Conservation (phyloP, 179 eudicot genomes). For the Amaranthus tricolor region DNA sequence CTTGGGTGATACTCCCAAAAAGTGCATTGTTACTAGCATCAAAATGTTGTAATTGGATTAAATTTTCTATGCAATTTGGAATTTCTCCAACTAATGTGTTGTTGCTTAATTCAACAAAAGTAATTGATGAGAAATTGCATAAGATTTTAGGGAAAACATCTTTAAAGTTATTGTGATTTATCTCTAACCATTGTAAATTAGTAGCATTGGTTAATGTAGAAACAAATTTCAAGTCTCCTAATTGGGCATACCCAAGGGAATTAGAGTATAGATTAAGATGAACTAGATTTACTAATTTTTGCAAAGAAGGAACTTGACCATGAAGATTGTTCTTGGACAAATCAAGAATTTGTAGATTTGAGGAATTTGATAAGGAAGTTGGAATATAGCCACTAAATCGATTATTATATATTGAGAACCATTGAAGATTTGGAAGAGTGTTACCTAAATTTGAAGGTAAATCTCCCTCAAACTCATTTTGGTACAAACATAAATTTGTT, state of each 20-base stretch:
- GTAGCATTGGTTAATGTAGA: constrained; percentile 26
- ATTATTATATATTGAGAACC: constrained; percentile 9
- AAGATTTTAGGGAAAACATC: constrained; percentile 16
- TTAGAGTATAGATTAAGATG: constrained; percentile 3
- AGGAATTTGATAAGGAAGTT: constrained; percentile 20
- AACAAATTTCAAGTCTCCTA: constrained; percentile 19
- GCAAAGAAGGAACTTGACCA: neutral
- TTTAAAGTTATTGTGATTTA: constrained; percentile 13
- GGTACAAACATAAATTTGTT: neutral
- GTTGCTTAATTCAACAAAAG: neutral
- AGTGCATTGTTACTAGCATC: constrained; percentile 8
- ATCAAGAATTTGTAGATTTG: constrained; percentile 21
- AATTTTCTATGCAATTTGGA: constrained; percentile 14
- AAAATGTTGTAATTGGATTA: constrained; percentile 9
- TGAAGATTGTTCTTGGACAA: constrained; percentile 21
- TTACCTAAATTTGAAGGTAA: constrained; percentile 10
- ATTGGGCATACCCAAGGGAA: constrained; percentile 16
- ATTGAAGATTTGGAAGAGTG: constrained; percentile 17
- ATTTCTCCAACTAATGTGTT: constrained; percentile 25
- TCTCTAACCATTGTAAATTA: constrained; percentile 7
- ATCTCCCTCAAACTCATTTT: constrained; percentile 1
- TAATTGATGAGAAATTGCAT: constrained; percentile 27
- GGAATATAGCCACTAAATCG: constrained; percentile 16
- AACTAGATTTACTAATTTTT: constrained; percentile 4
- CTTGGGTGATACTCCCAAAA: constrained; percentile 19